Base-by-base conservation (phyloP, 2,329 filamentous ascomycete genomes). In the Herpotrichia juniperi region DNA sequence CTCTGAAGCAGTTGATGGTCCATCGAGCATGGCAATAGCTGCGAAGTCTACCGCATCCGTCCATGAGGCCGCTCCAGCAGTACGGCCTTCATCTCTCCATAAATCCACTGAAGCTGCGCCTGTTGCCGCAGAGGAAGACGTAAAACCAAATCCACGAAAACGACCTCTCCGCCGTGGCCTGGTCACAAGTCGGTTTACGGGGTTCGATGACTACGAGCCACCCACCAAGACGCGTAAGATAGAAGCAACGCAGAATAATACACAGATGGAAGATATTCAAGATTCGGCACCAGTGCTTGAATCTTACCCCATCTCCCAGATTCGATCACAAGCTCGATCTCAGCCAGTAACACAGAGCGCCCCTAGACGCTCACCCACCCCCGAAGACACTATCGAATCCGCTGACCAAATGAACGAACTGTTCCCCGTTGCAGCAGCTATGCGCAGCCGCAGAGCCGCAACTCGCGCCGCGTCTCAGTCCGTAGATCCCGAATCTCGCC, bases 371-470 rank as follows among this genome's bases (percentile, higher is more conserved):
- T 34, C 32, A 7, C 59, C 60, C 73, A 47, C 46, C 72, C 78
- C 31, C 74, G 72, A 76, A 10, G 68, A 75, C 10, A 70, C 71
- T 26, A 43, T 64, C 0, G 67, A 74, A 11, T 63, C 65, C 12
- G 54, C 84, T 48, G 83, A 88, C 39, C 74, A 89, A 8, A 84
- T 93, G 70, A 86, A 91, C 12, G 80, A 83, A 19, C 83, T 96
- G 49, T 86, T 93, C 1, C 90, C 92, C 0, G 90, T 87, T 1
- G 87, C 90, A 3, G 86, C 88, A 24, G 86, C 86, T 4, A 84
- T 92, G 67, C 97, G 96, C 71, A 85, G 87, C n/a, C 87, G 89
- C 19, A 86, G 88, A 22, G 60, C 64, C 46, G 67, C 66, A 45
- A 67, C 63, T 17, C 63, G 63, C 2, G 68, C 58, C 3, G 56